Percentiles rank a stretch among this genome's conserved stretches.
Evolutionary conservation across 2,329 filamentous ascomycete species (phyloP).

Genomic region (Metarhizium brunneum): DNA sequence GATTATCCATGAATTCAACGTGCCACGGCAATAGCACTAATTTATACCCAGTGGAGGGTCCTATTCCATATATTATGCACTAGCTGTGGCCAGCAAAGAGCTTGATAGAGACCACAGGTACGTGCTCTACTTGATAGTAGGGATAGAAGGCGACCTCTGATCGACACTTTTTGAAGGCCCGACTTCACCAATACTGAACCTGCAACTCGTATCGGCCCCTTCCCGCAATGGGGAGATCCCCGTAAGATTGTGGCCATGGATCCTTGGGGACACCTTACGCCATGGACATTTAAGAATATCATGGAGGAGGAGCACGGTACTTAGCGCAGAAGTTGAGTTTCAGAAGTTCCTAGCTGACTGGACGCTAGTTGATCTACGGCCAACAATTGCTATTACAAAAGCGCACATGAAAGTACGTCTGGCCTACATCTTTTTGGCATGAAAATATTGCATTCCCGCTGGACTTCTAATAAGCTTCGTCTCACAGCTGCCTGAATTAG

Average conservation of each 20-base stretch:
- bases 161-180: conserved; percentile 27
- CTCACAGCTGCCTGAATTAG: conserved; percentile 70
- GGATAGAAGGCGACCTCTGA: not conserved
- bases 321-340: not conserved
- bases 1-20: not conserved
- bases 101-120: conserved; percentile 70
- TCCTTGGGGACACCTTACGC: conserved; percentile 78
- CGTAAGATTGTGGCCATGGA: conserved; percentile 99
- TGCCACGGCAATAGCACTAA: not conserved
- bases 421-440: not conserved
- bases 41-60: conserved; percentile 56
- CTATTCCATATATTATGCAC: conserved; percentile 90
- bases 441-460: not conserved
- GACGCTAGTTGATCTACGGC: conserved; percentile 63
- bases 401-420: conserved; percentile 73
- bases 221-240: conserved; percentile 78
- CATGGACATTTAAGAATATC: conserved; percentile 72
- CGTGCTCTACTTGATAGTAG: not conserved
- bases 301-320: conserved; percentile 65
- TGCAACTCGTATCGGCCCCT: conserved; percentile 79
- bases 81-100: conserved; percentile 87
- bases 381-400: conserved; percentile 84
- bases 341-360: conserved; percentile 7
- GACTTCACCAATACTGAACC: conserved; percentile 74
- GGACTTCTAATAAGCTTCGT: not conserved